Conservation (phyloP, 345 rosid species). For the Fremontodendron californicum region DNA sequence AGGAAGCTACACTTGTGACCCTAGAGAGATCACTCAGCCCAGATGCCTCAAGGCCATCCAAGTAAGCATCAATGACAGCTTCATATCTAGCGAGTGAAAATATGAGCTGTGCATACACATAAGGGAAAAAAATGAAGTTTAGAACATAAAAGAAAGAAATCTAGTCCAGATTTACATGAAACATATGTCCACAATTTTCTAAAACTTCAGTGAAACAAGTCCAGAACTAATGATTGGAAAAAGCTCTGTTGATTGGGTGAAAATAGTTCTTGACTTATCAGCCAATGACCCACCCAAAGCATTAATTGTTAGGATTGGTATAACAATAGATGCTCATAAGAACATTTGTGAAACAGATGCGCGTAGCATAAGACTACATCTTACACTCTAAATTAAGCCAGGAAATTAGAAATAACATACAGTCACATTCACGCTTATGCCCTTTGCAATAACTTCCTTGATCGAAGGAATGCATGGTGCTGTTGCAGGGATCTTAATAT, state of each 20-base stretch:
- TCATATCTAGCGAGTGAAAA: slow-evolving; percentile 89
- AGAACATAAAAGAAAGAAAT: background rate
- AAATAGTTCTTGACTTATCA: background rate
- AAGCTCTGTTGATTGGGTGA: background rate
- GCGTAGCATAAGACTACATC: background rate
- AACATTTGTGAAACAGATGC: background rate
- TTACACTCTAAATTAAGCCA: background rate
- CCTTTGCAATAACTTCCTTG: slow-evolving; percentile 21
- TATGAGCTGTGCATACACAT: slow-evolving; percentile 55
- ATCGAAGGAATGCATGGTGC: slow-evolving; percentile 47
- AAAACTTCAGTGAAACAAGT: background rate
- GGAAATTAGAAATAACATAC: slow-evolving; percentile 41
- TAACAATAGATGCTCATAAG: background rate
- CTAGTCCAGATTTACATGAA: background rate
- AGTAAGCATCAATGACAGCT: slow-evolving; percentile 90
- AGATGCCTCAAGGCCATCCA: slow-evolving; percentile 97
- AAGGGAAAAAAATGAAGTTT: slow-evolving; percentile 3
- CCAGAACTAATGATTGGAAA: background rate
- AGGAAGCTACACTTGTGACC: slow-evolving; percentile 95
- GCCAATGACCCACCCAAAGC: background rate
- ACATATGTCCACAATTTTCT: background rate
- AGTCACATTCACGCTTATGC: slow-evolving; percentile 94
- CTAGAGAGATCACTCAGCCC: slow-evolving; percentile 87
- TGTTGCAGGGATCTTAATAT: slow-evolving; percentile 97
- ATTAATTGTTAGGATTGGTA: background rate